These are phyloP conservation scores for Tuber umbilicatum DNA, from an alignment of 495 filamentous ascomycete species.

Conservation along the genomic window DNA sequence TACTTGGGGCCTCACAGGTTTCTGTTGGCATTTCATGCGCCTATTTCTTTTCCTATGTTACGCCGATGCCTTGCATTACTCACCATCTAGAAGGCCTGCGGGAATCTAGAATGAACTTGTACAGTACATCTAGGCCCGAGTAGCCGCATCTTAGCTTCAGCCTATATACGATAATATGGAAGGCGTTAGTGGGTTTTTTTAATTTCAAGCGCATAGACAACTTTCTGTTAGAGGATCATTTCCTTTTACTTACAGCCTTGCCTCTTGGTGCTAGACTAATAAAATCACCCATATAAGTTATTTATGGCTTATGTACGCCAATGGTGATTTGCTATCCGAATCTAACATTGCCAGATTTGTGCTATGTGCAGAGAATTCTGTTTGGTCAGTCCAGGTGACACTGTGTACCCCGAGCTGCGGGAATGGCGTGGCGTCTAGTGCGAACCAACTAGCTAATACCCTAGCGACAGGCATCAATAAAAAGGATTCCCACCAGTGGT, in stretches of 20 bases:
- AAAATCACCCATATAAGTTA: background rate
- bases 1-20: background rate
- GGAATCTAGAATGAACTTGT: background rate
- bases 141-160: background rate
- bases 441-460: background rate
- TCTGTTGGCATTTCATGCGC: background rate
- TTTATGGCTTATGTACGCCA: background rate
- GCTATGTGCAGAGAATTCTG: background rate
- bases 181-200: background rate
- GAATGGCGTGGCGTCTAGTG: background rate
- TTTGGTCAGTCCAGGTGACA: background rate
- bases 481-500: background rate
- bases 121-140: background rate
- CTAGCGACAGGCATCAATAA: background rate
- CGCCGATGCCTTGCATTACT: background rate
- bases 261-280: background rate
- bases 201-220: background rate
- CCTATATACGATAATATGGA: background rate
- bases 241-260: background rate
- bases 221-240: background rate
- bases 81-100: background rate
- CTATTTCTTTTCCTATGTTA: background rate
- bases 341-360: background rate
- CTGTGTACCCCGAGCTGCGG: background rate
- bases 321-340: background rate